These are phyloP conservation scores for Fibroporia radiculosa DNA, from an alignment of 768 basidiomycete genomes.

Conservation along the genomic window DNA sequence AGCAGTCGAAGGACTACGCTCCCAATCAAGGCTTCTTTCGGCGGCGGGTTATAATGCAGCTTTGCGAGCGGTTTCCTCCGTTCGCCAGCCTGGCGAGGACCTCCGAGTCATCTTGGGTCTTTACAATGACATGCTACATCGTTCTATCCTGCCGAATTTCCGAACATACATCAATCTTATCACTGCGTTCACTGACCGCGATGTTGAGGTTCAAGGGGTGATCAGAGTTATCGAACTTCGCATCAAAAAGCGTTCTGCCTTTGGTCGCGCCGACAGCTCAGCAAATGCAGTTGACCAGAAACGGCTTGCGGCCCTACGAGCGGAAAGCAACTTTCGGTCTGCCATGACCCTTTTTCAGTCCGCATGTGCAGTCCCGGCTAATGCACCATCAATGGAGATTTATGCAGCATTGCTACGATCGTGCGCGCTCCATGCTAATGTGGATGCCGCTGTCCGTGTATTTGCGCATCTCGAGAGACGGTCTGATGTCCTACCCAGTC, in stretches of 20 bases:
- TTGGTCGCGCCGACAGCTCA: constrained; percentile 1
- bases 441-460: constrained; percentile 55
- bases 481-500: constrained; percentile 24
- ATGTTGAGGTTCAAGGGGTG: constrained; percentile 51
- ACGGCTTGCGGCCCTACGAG: constrained; percentile 36
- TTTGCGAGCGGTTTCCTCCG: constrained; percentile 25
- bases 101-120: constrained; percentile 50
- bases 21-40: neutral
- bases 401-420: constrained; percentile 55
- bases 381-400: constrained; percentile 27
- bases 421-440: constrained; percentile 47
- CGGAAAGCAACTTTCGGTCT: constrained; percentile 63
- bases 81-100: constrained; percentile 42
- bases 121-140: constrained; percentile 65
- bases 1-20: neutral
- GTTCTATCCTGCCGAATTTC: constrained; percentile 52
- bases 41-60: neutral
- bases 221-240: constrained; percentile 35
- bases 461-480: constrained; percentile 54
- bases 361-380: constrained; percentile 31
- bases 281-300: constrained; percentile 23
- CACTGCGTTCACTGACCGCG: constrained; percentile 55
- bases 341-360: constrained; percentile 72
- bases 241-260: constrained; percentile 7
- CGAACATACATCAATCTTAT: constrained; percentile 62